Evolutionary conservation across 2,329 filamentous ascomycete genomes (phyloP).

Genomic region (Penicillium sp.): DNA sequence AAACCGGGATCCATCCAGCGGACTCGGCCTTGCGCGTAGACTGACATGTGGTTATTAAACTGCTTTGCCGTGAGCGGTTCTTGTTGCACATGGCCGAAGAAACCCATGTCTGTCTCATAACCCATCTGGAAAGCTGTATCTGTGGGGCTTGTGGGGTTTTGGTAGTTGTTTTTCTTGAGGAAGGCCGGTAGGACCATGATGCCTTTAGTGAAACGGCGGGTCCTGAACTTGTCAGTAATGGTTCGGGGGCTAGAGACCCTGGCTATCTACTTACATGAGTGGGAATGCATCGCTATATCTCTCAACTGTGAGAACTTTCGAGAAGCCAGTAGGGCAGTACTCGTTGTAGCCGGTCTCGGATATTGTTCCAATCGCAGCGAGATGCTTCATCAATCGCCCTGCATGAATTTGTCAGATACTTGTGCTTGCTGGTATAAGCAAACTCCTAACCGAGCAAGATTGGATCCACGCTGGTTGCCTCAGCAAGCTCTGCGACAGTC

Average conservation of each 20-base stretch:
- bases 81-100: slow-evolving; percentile 23
- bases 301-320: slow-evolving; percentile 8
- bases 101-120: slow-evolving; percentile 19
- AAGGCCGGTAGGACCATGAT: slow-evolving; percentile 19
- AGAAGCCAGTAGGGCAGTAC: slow-evolving; percentile 30
- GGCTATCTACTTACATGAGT: background rate
- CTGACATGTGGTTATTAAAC: slow-evolving; percentile 23
- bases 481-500: background rate
- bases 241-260: background rate
- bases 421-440: background rate
- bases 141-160: slow-evolving; percentile 18
- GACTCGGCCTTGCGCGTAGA: slow-evolving; percentile 15
- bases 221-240: background rate
- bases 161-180: slow-evolving; percentile 23
- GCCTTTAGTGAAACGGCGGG: slow-evolving; percentile 17
- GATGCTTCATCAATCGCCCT: slow-evolving; percentile 32
- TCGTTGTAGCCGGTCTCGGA: slow-evolving; percentile 27
- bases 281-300: background rate
- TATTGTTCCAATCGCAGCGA: slow-evolving; percentile 32
- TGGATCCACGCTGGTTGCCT: background rate
- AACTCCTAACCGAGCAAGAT: background rate
- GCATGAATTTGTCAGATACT: background rate
- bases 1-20: slow-evolving; percentile 27
- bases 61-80: slow-evolving; percentile 16
- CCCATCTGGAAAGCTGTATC: slow-evolving; percentile 24